phyloP scores from a whole-genome alignment of 768 basidiomycete species.

The Tricholoma sp. region DNA sequence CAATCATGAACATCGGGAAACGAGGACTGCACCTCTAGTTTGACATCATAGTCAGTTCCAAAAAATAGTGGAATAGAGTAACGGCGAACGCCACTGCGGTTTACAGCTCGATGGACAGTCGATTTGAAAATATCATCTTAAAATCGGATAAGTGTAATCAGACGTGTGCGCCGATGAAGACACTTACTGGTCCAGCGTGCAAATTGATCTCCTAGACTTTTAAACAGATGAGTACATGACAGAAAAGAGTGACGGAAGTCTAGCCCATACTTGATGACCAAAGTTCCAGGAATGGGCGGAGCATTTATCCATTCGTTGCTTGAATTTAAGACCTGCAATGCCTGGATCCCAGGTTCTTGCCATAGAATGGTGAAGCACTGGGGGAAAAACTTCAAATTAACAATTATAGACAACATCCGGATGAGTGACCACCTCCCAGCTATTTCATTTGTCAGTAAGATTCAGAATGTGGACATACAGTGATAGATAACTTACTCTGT shows the following conservation, averaged over 20 bases:
- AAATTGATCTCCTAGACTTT: constrained; percentile 80
- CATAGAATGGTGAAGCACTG: constrained; percentile 84
- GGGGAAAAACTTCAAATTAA: constrained; percentile 4
- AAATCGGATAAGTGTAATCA: neutral
- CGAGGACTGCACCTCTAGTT: constrained; percentile 54
- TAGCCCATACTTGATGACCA: constrained; percentile 74
- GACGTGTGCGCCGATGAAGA: neutral
- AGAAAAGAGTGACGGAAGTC: neutral
- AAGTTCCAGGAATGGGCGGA: constrained; percentile 69
- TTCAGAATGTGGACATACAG: neutral
- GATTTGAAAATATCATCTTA: constrained; percentile 90
- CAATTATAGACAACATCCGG: neutral
- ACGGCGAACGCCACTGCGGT: constrained; percentile 61
- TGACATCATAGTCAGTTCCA: constrained; percentile 83
- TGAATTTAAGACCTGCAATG: constrained; percentile 78
- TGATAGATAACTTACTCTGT: constrained; percentile 46
- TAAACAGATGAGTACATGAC: neutral
- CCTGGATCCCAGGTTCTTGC: constrained; percentile 70
- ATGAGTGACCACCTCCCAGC: constrained; percentile 42
- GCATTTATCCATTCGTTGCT: constrained; percentile 80
- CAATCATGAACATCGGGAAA: neutral
- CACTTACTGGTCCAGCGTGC: constrained; percentile 82
- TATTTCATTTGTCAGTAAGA: constrained; percentile 14
- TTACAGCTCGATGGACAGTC: constrained; percentile 83
- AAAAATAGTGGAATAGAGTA: constrained; percentile 92